Percentiles rank a stretch among this genome's conserved stretches.
Conservation (phyloP, 2,329 filamentous ascomycete genomes). For the Epichloe hybrida region DNA sequence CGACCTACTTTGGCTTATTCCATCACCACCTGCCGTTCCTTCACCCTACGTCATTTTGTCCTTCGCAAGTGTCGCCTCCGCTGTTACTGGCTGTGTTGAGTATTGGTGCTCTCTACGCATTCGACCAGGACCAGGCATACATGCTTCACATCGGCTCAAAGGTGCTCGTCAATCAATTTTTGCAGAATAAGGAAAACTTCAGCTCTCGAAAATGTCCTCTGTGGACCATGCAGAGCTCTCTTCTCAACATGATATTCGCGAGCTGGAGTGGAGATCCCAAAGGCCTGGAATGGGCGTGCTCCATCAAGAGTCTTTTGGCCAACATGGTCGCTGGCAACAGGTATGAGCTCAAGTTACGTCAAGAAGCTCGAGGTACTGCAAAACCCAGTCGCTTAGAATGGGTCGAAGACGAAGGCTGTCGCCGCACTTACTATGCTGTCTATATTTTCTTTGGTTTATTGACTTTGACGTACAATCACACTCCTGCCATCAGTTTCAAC, state of each 20-base stretch:
- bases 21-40: conserved; percentile 94
- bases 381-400: conserved; percentile 75
- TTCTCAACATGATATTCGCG: conserved; percentile 97
- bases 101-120: conserved; percentile 90
- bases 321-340: conserved; percentile 98
- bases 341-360: conserved; percentile 88
- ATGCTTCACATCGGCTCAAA: conserved; percentile 96
- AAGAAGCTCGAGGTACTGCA: conserved; percentile 68
- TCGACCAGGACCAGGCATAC: conserved; percentile 93
- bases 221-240: conserved; percentile 95
- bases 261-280: conserved; percentile 99
- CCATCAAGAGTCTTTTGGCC: conserved; percentile 92
- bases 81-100: conserved; percentile 82
- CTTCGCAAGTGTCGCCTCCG: conserved; percentile 65
- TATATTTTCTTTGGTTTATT: conserved; percentile 98
- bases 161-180: conserved; percentile 88
- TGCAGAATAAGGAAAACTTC: conserved; percentile 98
- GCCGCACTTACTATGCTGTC: conserved; percentile 93
- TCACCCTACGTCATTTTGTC: conserved; percentile 81
- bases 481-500: conserved; percentile 93
- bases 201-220: conserved; percentile 93
- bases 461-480: conserved; percentile 95
- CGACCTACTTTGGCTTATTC: conserved; percentile 93
- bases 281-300: conserved; percentile 95
- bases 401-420: conserved; percentile 93